Evolutionary conservation across 2,329 filamentous ascomycete species (phyloP).

Genomic region (Sclerotiophoma versabilis): DNA sequence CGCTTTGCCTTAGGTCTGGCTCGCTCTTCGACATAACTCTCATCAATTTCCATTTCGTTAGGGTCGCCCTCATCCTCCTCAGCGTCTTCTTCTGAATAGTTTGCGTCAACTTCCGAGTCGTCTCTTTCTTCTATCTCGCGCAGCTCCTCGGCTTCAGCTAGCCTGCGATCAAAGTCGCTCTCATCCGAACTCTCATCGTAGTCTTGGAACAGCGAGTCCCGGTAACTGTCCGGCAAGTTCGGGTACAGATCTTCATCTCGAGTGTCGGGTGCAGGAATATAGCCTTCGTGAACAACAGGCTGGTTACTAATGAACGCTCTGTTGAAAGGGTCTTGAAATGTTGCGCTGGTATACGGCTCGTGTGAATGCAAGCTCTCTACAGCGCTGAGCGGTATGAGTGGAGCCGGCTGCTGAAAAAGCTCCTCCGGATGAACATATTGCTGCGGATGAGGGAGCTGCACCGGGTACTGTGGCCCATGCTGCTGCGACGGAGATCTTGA

Average conservation of each 20-base stretch:
- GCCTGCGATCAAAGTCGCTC: constrained; percentile 35
- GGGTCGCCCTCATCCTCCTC: constrained; percentile 42
- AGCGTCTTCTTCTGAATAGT: constrained; percentile 46
- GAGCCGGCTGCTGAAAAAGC: constrained; percentile 25
- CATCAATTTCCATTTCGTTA: constrained; percentile 41
- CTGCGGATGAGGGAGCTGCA: constrained; percentile 22
- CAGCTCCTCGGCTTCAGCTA: constrained; percentile 39
- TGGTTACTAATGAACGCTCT: constrained; percentile 33
- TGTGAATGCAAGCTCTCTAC: constrained; percentile 29
- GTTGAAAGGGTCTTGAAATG: constrained; percentile 33
- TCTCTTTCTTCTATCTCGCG: constrained; percentile 38
- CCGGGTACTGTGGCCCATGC: constrained; percentile 17
- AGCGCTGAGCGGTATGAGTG: constrained; percentile 32
- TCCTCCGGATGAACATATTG: constrained; percentile 28
- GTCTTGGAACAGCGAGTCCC: constrained; percentile 29
- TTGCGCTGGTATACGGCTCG: constrained; percentile 18
- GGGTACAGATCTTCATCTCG: constrained; percentile 46
- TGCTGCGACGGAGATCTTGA: constrained; percentile 14
- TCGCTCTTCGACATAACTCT: constrained; percentile 36
- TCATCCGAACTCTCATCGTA: constrained; percentile 39
- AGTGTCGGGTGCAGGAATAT: constrained; percentile 46
- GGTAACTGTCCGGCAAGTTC: constrained; percentile 27
- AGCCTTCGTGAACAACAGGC: constrained; percentile 50
- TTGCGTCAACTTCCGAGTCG: constrained; percentile 43
- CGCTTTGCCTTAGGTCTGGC: constrained; percentile 26